Evolutionary conservation across 2,329 filamentous ascomycete species (phyloP).

Genomic region (Lizonia empirigonia): DNA sequence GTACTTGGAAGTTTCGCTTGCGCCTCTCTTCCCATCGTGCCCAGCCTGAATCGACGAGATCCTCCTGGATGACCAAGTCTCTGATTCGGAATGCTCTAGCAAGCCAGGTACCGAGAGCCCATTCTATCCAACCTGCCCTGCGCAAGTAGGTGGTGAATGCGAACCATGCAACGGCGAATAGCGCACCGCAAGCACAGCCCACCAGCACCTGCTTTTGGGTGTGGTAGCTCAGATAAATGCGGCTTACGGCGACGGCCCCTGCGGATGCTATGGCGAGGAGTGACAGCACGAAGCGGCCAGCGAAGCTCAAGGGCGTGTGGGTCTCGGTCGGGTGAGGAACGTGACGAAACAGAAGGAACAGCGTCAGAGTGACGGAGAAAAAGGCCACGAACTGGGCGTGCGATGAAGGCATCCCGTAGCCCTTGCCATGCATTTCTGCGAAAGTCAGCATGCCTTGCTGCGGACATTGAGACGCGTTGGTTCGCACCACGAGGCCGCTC

Average conservation of each 20-base stretch:
- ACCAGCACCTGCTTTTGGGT: constrained; percentile 86
- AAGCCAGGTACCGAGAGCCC: constrained; percentile 70
- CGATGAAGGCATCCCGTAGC: constrained; percentile 96
- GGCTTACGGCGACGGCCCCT: constrained; percentile 71
- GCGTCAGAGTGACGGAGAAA: constrained; percentile 80
- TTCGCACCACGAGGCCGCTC: constrained; percentile 80
- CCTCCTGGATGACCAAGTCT: constrained; percentile 86
- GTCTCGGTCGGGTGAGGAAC: constrained; percentile 53
- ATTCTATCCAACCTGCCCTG: constrained; percentile 70
- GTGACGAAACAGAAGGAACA: constrained; percentile 87
- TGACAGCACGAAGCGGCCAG: constrained; percentile 64
- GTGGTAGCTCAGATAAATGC: constrained; percentile 92
- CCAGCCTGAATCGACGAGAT: constrained; percentile 90
- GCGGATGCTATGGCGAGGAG: constrained; percentile 49
- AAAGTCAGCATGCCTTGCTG: constrained; percentile 11
- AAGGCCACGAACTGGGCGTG: constrained; percentile 95
- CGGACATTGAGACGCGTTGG: too few species aligned
- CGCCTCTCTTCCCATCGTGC: constrained; percentile 77
- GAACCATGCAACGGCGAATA: constrained; percentile 82
- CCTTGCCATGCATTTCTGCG: constrained; percentile 77
- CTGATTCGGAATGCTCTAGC: constrained; percentile 73
- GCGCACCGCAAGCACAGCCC: constrained; percentile 71
- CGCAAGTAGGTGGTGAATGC: constrained; percentile 69
- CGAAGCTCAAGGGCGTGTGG: constrained; percentile 62
- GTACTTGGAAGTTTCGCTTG: constrained; percentile 29